Base-by-base conservation (phyloP, 2,329 filamentous ascomycete genomes). In the Gaeumannomyces sp. region DNA sequence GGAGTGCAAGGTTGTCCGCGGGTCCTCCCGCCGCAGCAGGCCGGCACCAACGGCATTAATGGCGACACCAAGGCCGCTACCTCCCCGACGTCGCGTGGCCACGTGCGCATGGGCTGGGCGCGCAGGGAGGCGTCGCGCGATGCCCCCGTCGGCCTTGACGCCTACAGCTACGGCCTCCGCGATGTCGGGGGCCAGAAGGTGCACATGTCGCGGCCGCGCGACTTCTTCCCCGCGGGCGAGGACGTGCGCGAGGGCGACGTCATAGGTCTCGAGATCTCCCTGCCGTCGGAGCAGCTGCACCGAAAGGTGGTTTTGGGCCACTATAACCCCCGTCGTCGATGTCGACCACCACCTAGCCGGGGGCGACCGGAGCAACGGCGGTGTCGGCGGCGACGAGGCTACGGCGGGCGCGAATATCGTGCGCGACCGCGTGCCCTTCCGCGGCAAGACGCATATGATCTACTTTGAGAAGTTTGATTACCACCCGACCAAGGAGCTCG, bases 401-500 rank as follows among this genome's bases (percentile, higher is more conserved):
- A 63, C 53, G n/a, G 13, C 29, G 7, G 84, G 85, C 0, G 79
- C 86, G 22, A 95, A 98, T 75, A 90, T 98, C 67, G 91, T 99
- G 66, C 92, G 96, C 67, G 96, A 99, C 76, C 91, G 95, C 61
- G 92, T 97, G 59, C 93, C 95, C 1, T 96, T 98, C 69, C 88
- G 93, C 13, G 96, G 96, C 80, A 97, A 97, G 76, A 88, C 90
- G 58, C 92, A 96, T 74, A 90, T 68, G 67, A 65, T 93, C 64
- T 97, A 96, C 78, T 97, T 97, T 76, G 94, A 98, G 77, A 90
- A 92, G 73, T 90, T 93, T 68, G 93, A 96, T 73, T 96, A 96
- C 75, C 91, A 94, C 70, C 83, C 91, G 0, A 90, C 89, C 14
- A 96, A 96, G 74, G 90, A 96, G 69, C 86, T 98, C 57, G 93